Percentiles rank a stretch among this genome's conserved stretches.
These are phyloP conservation scores for Guillardia theta DNA, from an alignment of 78 protist species.

Conservation along the genomic window DNA sequence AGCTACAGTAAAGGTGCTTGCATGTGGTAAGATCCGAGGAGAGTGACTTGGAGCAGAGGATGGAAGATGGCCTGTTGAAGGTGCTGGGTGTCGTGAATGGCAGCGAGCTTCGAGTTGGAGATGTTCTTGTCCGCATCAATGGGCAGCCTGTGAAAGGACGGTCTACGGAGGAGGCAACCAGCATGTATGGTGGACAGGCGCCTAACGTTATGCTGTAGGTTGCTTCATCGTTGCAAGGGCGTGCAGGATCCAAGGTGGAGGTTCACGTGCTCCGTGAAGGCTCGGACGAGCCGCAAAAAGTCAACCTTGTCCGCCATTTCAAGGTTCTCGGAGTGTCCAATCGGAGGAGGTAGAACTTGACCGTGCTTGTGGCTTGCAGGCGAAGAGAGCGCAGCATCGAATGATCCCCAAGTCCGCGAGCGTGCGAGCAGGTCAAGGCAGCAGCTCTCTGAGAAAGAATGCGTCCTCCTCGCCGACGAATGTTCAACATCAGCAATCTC, in stretches of 20 bases:
- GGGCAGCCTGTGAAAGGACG: conserved; percentile 8
- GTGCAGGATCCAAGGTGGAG: background rate
- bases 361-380: no score
- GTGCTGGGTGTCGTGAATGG: conserved; percentile 13
- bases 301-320: background rate
- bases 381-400: no score
- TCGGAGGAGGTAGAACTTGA: no score
- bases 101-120: background rate
- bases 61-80: background rate
- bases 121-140: background rate
- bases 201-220: no score
- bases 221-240: background rate
- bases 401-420: background rate
- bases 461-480: background rate
- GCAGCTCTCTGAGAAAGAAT: background rate
- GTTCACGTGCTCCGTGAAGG: background rate
- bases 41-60: background rate
- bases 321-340: background rate
- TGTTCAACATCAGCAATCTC: background rate
- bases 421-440: background rate
- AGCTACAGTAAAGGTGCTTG: background rate
- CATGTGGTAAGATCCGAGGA: background rate
- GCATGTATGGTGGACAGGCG: no score
- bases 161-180: no score
- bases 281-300: background rate